Conservation (phyloP, 2,329 filamentous ascomycete species). For the Alternaria solani region DNA sequence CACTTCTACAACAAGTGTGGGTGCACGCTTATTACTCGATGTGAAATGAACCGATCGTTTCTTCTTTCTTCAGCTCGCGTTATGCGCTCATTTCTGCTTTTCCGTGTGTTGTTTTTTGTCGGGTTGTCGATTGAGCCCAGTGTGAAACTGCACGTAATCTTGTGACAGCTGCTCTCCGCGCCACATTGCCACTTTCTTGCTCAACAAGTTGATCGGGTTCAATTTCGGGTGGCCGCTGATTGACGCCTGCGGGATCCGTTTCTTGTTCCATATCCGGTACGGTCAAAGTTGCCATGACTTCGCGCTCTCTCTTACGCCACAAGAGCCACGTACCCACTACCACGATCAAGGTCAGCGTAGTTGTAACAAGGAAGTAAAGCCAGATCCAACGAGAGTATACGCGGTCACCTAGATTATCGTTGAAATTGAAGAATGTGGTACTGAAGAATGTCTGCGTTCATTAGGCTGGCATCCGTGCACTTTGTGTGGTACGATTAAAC, state of each 20-base stretch:
- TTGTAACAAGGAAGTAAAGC: not conserved
- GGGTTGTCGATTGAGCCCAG: not conserved
- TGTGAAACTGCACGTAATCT: not conserved
- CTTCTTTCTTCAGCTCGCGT: not conserved
- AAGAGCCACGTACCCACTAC: conserved; percentile 18
- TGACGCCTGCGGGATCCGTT: too few relatives aligned
- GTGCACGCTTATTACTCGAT: not conserved
- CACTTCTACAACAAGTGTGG: not conserved
- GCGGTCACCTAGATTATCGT: not conserved
- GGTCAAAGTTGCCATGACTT: conserved; percentile 7
- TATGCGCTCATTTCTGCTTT: not conserved
- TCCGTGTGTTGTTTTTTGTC: not conserved
- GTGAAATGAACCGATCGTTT: not conserved
- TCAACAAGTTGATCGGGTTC: not conserved
- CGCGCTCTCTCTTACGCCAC: conserved; percentile 28
- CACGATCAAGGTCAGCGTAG: conserved; percentile 15
- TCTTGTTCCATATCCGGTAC: not conserved
- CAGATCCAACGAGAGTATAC: not conserved
- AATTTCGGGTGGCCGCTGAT: too few relatives aligned
- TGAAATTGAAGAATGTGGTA: not conserved
- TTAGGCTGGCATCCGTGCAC: not conserved
- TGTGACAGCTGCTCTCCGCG: not conserved
- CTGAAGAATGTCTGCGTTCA: not conserved
- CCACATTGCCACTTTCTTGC: not conserved
- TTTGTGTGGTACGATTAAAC: not conserved